Evolutionary conservation across 164 flowering plant genomes (phyloP), one percentile per base, ranked within the genome.

Genomic region (Piper betle): DNA sequence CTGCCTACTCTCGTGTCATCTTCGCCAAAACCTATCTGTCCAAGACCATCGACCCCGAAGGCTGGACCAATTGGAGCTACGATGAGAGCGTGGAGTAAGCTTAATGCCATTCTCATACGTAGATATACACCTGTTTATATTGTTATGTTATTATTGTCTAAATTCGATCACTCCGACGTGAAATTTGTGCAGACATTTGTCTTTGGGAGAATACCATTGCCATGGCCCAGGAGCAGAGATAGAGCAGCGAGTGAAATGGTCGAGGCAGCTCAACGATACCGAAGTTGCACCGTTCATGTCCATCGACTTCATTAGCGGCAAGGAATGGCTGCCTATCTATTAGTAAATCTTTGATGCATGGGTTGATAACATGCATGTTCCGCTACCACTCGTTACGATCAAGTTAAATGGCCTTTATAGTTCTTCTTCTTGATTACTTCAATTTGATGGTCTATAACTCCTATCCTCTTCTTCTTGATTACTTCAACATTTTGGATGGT

Each of bases 61-160:
- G 92, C 10, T 89, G 98, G 97, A 87, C 90, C 46, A 80, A 79
- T 42, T 89, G 91, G 93, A 87, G 94, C 75, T 82, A 77, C 56
- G 56, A 57, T 6, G 96, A 87, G 16, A 57, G 2, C 39, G 19
- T 39, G 5, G 9, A n/a, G 13, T 42, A n/a, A 0, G 19, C 19
- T 2, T 46, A 1, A 46, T 46, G 50, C 50, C 50, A 6, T 46
- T 46, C 15, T 46, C 3, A 46, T 15, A 46, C 33, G 33, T 25
- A 25, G 33, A 25, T 25, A 25, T 25, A 25, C 33, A 25, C 33
- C 33, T 25, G 33, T 25, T 25, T 25, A 25, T 25, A 25, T 25
- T 25, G 33, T 25, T 25, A 25, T 25, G 33, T 25, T 39, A 4
- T 38, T 10, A 57, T 38, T 13, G n/a, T 33, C 43, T 4, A 37